phyloP scores from a whole-genome alignment of 2,329 filamentous ascomycete species.

The Pestalotiopsis sp. region DNA sequence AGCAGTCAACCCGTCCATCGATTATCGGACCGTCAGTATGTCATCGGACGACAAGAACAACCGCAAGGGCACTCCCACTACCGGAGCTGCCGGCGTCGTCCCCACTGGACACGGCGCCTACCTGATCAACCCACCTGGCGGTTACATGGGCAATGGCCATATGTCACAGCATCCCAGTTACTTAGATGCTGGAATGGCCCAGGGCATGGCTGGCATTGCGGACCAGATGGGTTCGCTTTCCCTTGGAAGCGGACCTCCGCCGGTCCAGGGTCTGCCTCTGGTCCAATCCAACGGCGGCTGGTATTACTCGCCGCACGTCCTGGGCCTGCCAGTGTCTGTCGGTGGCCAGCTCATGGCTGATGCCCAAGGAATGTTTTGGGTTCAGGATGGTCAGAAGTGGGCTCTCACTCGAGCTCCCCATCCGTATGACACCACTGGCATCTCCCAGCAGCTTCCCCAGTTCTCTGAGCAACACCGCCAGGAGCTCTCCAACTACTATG shows the following conservation, averaged over 20 bases:
- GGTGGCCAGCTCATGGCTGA: not conserved
- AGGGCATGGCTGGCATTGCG: slow-evolving; percentile 28
- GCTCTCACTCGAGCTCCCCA: not conserved
- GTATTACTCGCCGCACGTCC: not conserved
- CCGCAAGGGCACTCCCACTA: slow-evolving; percentile 20
- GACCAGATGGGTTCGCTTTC: slow-evolving; percentile 35
- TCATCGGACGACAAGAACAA: slow-evolving; percentile 24
- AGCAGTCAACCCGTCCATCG: slow-evolving; percentile 27
- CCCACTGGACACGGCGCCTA: slow-evolving; percentile 22
- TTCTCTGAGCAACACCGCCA: slow-evolving; percentile 35
- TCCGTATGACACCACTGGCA: not conserved
- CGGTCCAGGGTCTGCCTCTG: not conserved
- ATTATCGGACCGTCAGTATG: slow-evolving; percentile 23
- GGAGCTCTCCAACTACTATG: slow-evolving; percentile 54
- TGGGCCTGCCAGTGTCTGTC: not conserved
- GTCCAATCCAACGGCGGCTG: not conserved
- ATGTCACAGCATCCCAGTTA: slow-evolving; percentile 16
- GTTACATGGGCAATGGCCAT: no score
- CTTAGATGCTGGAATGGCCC: slow-evolving; percentile 19
- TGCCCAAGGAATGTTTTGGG: not conserved
- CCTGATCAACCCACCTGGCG: slow-evolving; percentile 20
- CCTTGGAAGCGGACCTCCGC: slow-evolving; percentile 24
- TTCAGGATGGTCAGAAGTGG: not conserved
- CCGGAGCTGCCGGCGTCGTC: slow-evolving; percentile 24
- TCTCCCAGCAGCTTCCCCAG: slow-evolving; percentile 13